Evolutionary conservation across 495 filamentous ascomycete genomes (phyloP), one percentile per base, ranked within the genome.

Genomic region (Neurospora terricola): DNA sequence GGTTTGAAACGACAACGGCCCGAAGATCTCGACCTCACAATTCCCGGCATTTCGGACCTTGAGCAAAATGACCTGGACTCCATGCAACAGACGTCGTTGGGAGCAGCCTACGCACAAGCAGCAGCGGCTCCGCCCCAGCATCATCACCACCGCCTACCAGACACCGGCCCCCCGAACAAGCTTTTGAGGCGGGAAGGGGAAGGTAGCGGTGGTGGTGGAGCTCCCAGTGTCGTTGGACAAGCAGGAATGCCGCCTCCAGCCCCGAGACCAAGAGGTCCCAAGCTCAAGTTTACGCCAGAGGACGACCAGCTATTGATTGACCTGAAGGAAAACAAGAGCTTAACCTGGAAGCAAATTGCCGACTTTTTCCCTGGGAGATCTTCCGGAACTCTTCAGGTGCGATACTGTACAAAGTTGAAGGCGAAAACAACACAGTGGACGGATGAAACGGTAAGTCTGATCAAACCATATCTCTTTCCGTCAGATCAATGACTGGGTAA

Each of bases 331-430:
- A 93, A 94, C 74, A 95, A 94, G 80, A 91, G 91, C 76, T 86
- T 97, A 76, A 94, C 94, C 10, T 97, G 94, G 94, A 96, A 96
- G 79, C 94, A 97, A 85, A 97, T 97, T 76, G 91, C 92, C 71
- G 93, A 96, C 77, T 97, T 95, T 82, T 97, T 97, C 76, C 94
- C 94, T 9, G 94, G 94, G 12, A 85, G 94, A 69, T 93, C 92
- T 54, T 94, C 91, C 38, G 93, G 93, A 45, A 97, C 94, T 40
- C 83, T 97, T 71, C 94, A 97, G 79, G 94, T 97, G 74, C 90
- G 94, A 14, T 97, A 97, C 80, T 97, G 94, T 78, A 97, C 93
- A 37, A 97, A 96, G 81, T 83, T 97, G 73, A 97, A 96, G 82
- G 92, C 92, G 10, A 96, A 96, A 84, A 93, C 90, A 66, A 94